Evolutionary conservation across 2,329 filamentous ascomycete genomes (phyloP).

Genomic region (Ceratocystis harringtonii): DNA sequence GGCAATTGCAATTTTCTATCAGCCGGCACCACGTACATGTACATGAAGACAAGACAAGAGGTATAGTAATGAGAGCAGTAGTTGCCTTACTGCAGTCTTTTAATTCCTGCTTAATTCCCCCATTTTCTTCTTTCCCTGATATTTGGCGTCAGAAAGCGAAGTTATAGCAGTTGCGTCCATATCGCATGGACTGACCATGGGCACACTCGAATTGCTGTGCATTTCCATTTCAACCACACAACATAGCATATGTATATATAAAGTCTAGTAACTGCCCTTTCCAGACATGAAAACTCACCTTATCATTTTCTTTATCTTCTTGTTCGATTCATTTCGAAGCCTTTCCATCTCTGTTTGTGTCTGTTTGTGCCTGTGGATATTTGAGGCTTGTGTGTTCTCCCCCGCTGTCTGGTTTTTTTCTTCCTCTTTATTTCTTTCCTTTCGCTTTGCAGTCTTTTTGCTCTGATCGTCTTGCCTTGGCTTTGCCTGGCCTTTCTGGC

Average conservation of each 20-base stretch:
- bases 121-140: neutral
- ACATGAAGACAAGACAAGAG: neutral
- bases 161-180: neutral
- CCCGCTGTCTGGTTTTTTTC: neutral
- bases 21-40: no score
- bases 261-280: neutral
- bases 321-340: neutral
- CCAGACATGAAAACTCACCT: neutral
- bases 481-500: neutral
- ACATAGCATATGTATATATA: neutral
- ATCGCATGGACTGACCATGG: neutral
- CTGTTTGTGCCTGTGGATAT: neutral
- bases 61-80: neutral
- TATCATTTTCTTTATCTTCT: neutral
- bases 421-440: neutral
- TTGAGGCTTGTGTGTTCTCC: neutral
- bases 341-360: neutral
- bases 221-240: neutral
- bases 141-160: neutral
- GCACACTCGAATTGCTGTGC: neutral
- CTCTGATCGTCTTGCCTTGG: neutral
- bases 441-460: neutral
- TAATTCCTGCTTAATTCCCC: neutral
- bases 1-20: no score
- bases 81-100: neutral